Evolutionary conservation across 2,329 filamentous ascomycete genomes (phyloP), one percentile per base, ranked within the genome.

Genomic region (Apiospora aurea): DNA sequence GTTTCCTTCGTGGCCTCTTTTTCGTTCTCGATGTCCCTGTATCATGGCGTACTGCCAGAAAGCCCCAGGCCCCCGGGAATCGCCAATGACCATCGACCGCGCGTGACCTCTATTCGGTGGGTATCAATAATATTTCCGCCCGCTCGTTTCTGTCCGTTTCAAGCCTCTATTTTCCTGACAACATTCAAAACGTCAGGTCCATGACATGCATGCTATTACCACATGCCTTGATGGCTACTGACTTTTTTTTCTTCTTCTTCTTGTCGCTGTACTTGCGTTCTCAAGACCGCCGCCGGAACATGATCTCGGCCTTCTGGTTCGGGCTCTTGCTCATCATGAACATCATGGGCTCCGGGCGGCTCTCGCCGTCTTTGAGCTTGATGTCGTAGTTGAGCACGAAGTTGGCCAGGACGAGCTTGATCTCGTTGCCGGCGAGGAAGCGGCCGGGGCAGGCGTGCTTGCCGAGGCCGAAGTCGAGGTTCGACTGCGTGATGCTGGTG

Each of bases 361-460:
- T 47, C 71, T 78, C 76, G 69, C 79, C 80, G 2, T 78, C 80
- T 3, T 71, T 73, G 13, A 81, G 77, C 70, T 75, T 76, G 71
- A 83, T 73, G 29, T 85, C 83, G 73, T 85, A 85, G 41, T 79
- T 82, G 0, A 85, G 82, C 61, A 86, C 74, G 4, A 83, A 77
- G 66, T 83, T 77, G 1, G 82, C 81, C 18, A 86, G 74, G 24
- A 85, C 81, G 74, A 85, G 76, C 77, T 86, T 86, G 77, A 85
- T 83, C 79, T 85, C 82, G 73, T 84, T 81, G 34, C 79, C 78
- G 13, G 84, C 84, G 73, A 86, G 85, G 80, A 85, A 86, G 0
- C 84, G 80, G 0, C 84, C 84, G 0, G 83, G 83, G 71, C 82
- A 84, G 6, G 82, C 82, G 72, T 83, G 81, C n/a, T 80, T 78